These are phyloP conservation scores for Fusarium protoensiforme DNA, from an alignment of 2,329 filamentous ascomycete species.

Conservation along the genomic window DNA sequence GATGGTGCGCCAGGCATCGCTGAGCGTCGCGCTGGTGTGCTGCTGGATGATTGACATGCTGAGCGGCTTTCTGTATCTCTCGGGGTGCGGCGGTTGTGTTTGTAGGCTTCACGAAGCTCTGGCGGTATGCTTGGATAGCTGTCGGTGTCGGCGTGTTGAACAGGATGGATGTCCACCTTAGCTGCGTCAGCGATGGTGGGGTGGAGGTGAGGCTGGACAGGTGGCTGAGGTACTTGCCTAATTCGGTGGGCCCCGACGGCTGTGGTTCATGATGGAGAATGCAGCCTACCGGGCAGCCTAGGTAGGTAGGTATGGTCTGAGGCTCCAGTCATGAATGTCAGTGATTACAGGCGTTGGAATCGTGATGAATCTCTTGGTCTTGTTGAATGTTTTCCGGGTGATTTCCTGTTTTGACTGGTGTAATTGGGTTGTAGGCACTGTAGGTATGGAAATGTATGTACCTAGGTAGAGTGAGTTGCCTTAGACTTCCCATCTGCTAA, in stretches of 20 bases:
- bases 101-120: slow-evolving; percentile 9
- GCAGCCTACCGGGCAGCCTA: no score
- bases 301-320: not conserved
- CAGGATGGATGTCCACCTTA: slow-evolving; percentile 29
- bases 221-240: slow-evolving; percentile 26
- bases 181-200: slow-evolving; percentile 50
- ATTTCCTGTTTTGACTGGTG: not conserved
- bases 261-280: not conserved
- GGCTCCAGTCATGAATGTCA: not conserved
- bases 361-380: not conserved
- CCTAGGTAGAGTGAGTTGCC: not conserved
- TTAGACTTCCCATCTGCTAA: not conserved
- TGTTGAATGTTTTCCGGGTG: not conserved
- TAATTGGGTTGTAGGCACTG: not conserved
- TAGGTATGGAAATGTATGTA: not conserved
- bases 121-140: slow-evolving; percentile 9
- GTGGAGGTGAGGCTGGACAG: slow-evolving; percentile 43
- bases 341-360: not conserved
- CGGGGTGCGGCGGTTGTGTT: not conserved
- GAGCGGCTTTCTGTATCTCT: not conserved
- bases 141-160: slow-evolving; percentile 22
- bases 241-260: slow-evolving; percentile 17
- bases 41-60: slow-evolving; percentile 76
- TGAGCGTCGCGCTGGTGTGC: slow-evolving; percentile 68
- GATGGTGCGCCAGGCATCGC: slow-evolving; percentile 84